Evolutionary conservation across 1,139 yeast species (phyloP).

Genomic region (Petasospora rhodanensis): DNA sequence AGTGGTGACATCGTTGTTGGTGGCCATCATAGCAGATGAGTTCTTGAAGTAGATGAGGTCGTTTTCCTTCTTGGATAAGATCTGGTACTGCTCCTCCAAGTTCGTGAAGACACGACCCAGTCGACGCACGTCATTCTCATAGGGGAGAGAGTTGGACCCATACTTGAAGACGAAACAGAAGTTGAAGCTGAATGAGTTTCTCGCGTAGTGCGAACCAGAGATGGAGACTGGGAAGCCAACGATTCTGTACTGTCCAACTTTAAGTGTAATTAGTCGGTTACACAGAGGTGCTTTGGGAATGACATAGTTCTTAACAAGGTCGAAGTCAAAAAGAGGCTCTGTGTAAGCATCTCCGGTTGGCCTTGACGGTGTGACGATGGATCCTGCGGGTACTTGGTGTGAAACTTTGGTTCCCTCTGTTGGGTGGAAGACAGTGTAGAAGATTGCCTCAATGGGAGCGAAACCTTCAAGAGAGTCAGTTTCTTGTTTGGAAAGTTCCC

Average conservation of each 20-base stretch:
- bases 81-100: slow-evolving; percentile 81
- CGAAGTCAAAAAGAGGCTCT: slow-evolving; percentile 66
- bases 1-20: too few relatives aligned
- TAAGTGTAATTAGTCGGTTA: slow-evolving; percentile 71
- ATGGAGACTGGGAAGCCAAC: slow-evolving; percentile 92
- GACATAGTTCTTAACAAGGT: slow-evolving; percentile 80
- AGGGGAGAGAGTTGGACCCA: slow-evolving; percentile 77
- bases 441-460: slow-evolving; percentile 79
- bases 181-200: slow-evolving; percentile 90
- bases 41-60: slow-evolving; percentile 31
- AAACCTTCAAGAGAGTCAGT: slow-evolving; percentile 42
- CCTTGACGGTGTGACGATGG: slow-evolving; percentile 36
- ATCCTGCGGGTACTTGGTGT: slow-evolving; percentile 81
- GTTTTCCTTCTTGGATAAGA: slow-evolving; percentile 52
- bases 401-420: slow-evolving; percentile 94
- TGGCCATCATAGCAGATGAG: slow-evolving; percentile 1
- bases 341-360: slow-evolving; percentile 31
- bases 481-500: neutral
- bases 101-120: slow-evolving; percentile 88
- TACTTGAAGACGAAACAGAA: slow-evolving; percentile 88
- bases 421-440: slow-evolving; percentile 91
- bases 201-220: slow-evolving; percentile 66
- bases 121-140: slow-evolving; percentile 78
- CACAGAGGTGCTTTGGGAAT: slow-evolving; percentile 93
- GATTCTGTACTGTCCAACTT: slow-evolving; percentile 64